Percentiles rank a stretch among this genome's conserved stretches.
Conservation (phyloP, 1,139 yeast genomes). For the Blastobotrys petasosporus region DNA sequence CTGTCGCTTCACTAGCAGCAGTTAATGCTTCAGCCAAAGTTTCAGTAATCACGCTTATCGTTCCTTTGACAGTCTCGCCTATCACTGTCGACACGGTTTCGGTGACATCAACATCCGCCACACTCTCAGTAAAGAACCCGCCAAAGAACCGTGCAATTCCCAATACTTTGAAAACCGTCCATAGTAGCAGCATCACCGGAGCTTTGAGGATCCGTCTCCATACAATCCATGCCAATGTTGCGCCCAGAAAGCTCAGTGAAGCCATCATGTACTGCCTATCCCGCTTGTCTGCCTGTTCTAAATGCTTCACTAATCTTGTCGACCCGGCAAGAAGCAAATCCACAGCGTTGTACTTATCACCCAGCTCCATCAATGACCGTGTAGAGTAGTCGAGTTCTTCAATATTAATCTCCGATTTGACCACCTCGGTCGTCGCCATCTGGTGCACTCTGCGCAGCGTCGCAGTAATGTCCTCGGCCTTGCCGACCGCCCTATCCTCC, state of each 20-base stretch:
- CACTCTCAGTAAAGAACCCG: not conserved
- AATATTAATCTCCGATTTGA: constrained; percentile 56
- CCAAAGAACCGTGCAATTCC: constrained; percentile 32
- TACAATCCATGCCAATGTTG: constrained; percentile 56
- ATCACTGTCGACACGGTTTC: not conserved
- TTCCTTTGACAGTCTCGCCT: not conserved
- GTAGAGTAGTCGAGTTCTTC: constrained; percentile 58
- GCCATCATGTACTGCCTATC: constrained; percentile 57
- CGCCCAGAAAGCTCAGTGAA: constrained; percentile 50
- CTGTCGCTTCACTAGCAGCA: too few species aligned
- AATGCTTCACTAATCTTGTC: constrained; percentile 50
- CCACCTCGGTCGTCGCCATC: constrained; percentile 41
- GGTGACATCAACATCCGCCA: not conserved
- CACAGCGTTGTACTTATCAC: constrained; percentile 48
- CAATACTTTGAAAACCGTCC: constrained; percentile 50
- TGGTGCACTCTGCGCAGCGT: constrained; percentile 50
- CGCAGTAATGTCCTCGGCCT: constrained; percentile 50
- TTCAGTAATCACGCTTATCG: too few species aligned
- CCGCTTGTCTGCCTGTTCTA: constrained; percentile 60
- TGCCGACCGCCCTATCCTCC: constrained; percentile 39
- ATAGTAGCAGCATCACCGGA: constrained; percentile 52
- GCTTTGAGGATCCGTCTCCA: constrained; percentile 57
- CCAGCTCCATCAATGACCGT: constrained; percentile 44
- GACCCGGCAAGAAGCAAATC: constrained; percentile 52
- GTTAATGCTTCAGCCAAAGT: too few species aligned